Percentiles rank a stretch among this genome's conserved stretches.
phyloP scores from a whole-genome alignment of 805 yeast species.

The Ogataea pini region DNA sequence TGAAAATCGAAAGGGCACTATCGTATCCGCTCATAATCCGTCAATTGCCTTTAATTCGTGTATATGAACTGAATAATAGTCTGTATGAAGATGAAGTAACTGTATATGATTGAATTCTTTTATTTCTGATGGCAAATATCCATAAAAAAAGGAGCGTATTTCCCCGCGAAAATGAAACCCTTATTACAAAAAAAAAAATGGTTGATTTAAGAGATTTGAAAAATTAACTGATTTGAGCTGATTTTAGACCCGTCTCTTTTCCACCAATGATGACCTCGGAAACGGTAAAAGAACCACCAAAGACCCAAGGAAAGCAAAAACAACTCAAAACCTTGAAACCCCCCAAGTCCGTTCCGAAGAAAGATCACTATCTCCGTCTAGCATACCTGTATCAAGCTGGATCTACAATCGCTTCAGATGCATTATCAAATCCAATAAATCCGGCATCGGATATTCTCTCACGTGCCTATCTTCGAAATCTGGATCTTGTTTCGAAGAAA shows the following conservation, averaged over 20 bases:
- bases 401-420: conserved; percentile 33
- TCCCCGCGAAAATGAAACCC: conserved; percentile 3
- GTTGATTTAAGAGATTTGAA: too few relatives aligned
- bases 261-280: not conserved
- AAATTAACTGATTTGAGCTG: not conserved
- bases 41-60: conserved; percentile 4
- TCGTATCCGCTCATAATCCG: conserved; percentile 94
- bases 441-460: conserved; percentile 44
- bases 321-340: conserved; percentile 21
- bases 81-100: too few relatives aligned
- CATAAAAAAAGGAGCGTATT: not conserved
- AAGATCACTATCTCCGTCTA: conserved; percentile 60
- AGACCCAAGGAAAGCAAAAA: not conserved
- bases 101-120: too few relatives aligned
- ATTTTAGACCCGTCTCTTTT: not conserved
- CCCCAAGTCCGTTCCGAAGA: conserved; percentile 48
- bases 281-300: not conserved
- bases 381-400: conserved; percentile 63
- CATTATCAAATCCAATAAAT: conserved; percentile 5
- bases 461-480: conserved; percentile 52
- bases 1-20: conserved; percentile 95
- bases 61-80: too few relatives aligned
- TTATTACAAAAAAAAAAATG: not conserved
- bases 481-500: conserved; percentile 65
- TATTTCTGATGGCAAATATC: conserved; percentile 9